Evolutionary conservation across 805 yeast species (phyloP).

Genomic region (Yamadazyma olivae): DNA sequence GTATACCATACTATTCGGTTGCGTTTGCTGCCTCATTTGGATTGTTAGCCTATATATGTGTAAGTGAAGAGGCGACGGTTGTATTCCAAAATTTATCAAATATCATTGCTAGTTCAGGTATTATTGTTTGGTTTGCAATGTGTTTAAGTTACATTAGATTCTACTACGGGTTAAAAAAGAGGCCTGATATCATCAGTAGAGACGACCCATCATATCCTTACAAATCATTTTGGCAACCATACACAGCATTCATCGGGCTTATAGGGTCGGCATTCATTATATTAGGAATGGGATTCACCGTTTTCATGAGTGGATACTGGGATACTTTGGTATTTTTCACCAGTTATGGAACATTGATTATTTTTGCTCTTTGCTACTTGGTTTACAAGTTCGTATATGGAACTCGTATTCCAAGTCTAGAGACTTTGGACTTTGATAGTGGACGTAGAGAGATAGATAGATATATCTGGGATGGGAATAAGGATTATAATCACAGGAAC

Average conservation of each 20-base stretch:
- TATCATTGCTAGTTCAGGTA: conserved; percentile 69
- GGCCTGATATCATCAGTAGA: conserved; percentile 65
- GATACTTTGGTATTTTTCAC: conserved; percentile 59
- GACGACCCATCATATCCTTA: conserved; percentile 66
- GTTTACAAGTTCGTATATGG: conserved; percentile 59
- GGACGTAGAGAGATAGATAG: conserved; percentile 84
- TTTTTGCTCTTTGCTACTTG: conserved; percentile 49
- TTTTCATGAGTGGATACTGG: conserved; percentile 59
- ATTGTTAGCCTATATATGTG: conserved; percentile 56
- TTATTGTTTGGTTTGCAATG: conserved; percentile 78
- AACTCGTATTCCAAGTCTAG: conserved; percentile 64
- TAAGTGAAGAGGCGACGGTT: conserved; percentile 52
- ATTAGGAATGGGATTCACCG: conserved; percentile 58
- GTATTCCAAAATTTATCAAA: conserved; percentile 68
- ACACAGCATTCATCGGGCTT: conserved; percentile 59
- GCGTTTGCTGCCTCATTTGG: conserved; percentile 62
- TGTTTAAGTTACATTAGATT: conserved; percentile 63
- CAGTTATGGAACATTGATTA: conserved; percentile 58
- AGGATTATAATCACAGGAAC: conserved; percentile 34
- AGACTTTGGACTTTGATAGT: conserved; percentile 75
- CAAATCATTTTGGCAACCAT: conserved; percentile 69
- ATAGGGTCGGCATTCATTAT: conserved; percentile 51
- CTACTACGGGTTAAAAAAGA: conserved; percentile 53
- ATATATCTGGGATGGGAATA: conserved; percentile 76
- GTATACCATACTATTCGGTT: conserved; percentile 74